Evolutionary conservation across 2,329 filamentous ascomycete species (phyloP).

Genomic region (Aureobasidium namibiae): DNA sequence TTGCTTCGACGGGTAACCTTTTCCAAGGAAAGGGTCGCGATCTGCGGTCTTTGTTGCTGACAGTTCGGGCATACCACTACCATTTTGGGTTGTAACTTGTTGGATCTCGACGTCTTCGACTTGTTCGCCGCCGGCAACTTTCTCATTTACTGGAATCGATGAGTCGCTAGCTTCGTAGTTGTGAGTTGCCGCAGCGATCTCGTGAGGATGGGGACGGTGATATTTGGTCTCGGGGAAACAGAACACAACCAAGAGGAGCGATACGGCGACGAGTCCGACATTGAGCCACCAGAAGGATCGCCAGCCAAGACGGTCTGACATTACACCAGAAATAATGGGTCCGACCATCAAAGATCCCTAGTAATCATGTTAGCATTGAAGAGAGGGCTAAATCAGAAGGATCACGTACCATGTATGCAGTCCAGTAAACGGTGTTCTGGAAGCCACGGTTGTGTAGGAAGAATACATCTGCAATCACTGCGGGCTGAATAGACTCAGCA

Average conservation of each 20-base stretch:
- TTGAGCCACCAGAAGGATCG: slow-evolving; percentile 61
- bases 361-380: too few relatives aligned
- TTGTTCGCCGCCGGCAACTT: not conserved
- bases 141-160: slow-evolving; percentile 10
- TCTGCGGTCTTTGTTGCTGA: slow-evolving; percentile 31
- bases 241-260: slow-evolving; percentile 46
- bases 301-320: slow-evolving; percentile 52
- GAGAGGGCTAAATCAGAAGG: too few relatives aligned
- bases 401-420: slow-evolving; percentile 43
- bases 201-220: slow-evolving; percentile 36
- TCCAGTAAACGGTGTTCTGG: slow-evolving; percentile 55
- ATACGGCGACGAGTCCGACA: slow-evolving; percentile 44
- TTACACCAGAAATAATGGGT: slow-evolving; percentile 52
- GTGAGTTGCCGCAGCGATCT: slow-evolving; percentile 15
- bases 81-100: slow-evolving; percentile 15
- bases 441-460: slow-evolving; percentile 58
- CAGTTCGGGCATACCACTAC: slow-evolving; percentile 17
- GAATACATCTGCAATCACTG: slow-evolving; percentile 56
- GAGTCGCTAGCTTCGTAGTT: not conserved
- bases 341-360: slow-evolving; percentile 50
- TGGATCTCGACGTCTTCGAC: slow-evolving; percentile 17
- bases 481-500: slow-evolving; percentile 53
- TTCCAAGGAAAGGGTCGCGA: slow-evolving; percentile 48
- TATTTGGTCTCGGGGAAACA: slow-evolving; percentile 58
- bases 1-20: slow-evolving; percentile 44